phyloP scores from a whole-genome alignment of 768 basidiomycete genomes.

The Daedaleopsis nitida region DNA sequence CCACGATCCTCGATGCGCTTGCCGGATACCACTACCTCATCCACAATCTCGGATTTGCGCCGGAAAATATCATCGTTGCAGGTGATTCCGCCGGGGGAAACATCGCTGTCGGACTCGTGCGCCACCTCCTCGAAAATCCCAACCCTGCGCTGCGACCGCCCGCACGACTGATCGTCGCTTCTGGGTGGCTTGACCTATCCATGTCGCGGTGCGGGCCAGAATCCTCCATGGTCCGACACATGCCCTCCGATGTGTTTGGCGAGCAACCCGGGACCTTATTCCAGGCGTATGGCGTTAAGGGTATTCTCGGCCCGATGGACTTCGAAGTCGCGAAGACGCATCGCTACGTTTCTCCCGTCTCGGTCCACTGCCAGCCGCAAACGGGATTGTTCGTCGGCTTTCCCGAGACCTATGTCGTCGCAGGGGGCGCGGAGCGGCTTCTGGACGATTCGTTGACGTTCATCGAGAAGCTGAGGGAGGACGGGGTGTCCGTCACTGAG shows the following conservation, averaged over 20 bases:
- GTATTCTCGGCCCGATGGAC: slow-evolving; percentile 12
- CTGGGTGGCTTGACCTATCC: slow-evolving; percentile 58
- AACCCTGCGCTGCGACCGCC: slow-evolving; percentile 42
- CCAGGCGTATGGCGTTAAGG: slow-evolving; percentile 4
- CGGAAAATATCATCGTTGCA: slow-evolving; percentile 61
- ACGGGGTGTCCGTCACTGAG: slow-evolving; percentile 24
- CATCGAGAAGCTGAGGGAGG: slow-evolving; percentile 9
- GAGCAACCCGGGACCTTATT: not conserved
- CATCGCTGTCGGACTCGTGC: slow-evolving; percentile 62
- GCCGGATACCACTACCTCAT: slow-evolving; percentile 76
- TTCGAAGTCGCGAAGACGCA: slow-evolving; percentile 11
- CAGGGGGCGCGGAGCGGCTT: slow-evolving; percentile 31
- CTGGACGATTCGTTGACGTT: slow-evolving; percentile 12
- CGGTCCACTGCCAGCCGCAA: slow-evolving; percentile 4
- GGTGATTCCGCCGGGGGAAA: slow-evolving; percentile 85
- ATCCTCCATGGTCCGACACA: slow-evolving; percentile 3
- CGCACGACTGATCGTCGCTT: slow-evolving; percentile 47
- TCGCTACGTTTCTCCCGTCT: slow-evolving; percentile 21
- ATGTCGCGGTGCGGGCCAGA: slow-evolving; percentile 35
- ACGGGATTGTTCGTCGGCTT: slow-evolving; percentile 30
- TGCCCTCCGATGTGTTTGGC: slow-evolving; percentile 31
- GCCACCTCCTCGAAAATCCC: slow-evolving; percentile 58
- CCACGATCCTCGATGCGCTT: slow-evolving; percentile 72
- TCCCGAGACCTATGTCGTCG: slow-evolving; percentile 36
- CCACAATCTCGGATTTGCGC: slow-evolving; percentile 53